Evolutionary conservation across 1,139 yeast species (phyloP), one percentile per base, ranked within the genome.

Genomic region (Sugiyamaella paludigena): DNA sequence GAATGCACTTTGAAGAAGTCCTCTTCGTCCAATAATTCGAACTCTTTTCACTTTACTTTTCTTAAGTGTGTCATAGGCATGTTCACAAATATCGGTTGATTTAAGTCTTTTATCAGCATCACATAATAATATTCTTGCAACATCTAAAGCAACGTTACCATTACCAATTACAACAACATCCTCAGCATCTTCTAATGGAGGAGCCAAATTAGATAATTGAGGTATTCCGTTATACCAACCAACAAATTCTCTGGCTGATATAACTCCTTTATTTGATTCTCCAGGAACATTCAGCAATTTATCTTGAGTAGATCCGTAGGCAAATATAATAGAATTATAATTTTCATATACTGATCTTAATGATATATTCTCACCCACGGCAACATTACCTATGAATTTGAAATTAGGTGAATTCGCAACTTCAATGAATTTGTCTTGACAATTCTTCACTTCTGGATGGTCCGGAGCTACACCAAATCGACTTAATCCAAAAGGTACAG

Each of bases 381-480:
- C 67, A 5, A 83, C 83, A 62, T 89, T 88, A 1, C 98, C 98
- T 50, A 78, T 75, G 61, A 84, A 92, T 43, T 82, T 67, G 52
- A 86, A 87, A 19, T 67, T 64, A 47, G 58, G 71, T 11, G 47
- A 26, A 26, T 61, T 55, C 62, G 84, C 84, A 28, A 85, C 77
- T 51, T 82, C 81, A 6, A 76, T 76, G 63, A 94, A 83, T 49
- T 89, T 83, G 24, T 86, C 94, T 65, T 71, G 68, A 52, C 75
- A 72, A 51, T 69, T 88, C 89, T 92, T 92, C 34, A 92, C 98
- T 62, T 92, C 98, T 0, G 97, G 96, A 66, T 92, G 98, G 68
- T 92, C 99, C 1, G 99, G 99, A 0, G 98, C 98, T n/a, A 92
- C 98, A 1, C 99, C 99, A 63, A 80, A 91, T 38, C 99, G 70